These are phyloP conservation scores for Tolypocladium ovalisporum DNA, from an alignment of 2,329 filamentous ascomycete genomes.

Conservation along the genomic window DNA sequence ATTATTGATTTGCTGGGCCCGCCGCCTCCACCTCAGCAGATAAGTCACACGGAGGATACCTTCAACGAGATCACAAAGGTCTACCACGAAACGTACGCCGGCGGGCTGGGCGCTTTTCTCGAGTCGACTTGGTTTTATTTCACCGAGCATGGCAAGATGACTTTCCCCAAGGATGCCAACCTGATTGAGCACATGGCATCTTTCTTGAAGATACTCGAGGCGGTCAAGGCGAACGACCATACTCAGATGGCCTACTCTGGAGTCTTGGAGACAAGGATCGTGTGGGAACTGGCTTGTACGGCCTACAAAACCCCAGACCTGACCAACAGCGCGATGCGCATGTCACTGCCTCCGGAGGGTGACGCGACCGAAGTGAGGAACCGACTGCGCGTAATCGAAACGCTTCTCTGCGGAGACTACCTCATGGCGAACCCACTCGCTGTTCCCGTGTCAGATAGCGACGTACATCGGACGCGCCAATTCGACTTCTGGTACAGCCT, in stretches of 20 bases:
- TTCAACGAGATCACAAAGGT: conserved; percentile 59
- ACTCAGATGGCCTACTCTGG: conserved; percentile 42
- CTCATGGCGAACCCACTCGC: conserved; percentile 47
- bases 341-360: conserved; percentile 38
- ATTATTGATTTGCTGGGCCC: conserved; percentile 54
- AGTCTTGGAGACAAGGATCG: conserved; percentile 44
- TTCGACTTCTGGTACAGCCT: conserved; percentile 76
- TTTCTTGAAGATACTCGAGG: conserved; percentile 46
- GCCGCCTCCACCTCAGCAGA: conserved; percentile 42
- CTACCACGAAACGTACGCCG: conserved; percentile 67
- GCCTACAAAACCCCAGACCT: conserved; percentile 28
- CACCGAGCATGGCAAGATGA: conserved; percentile 29
- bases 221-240: conserved; percentile 36
- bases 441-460: conserved; percentile 35
- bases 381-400: conserved; percentile 65
- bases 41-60: conserved; percentile 37
- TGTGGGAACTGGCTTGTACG: conserved; percentile 48
- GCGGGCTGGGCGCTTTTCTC: conserved; percentile 62
- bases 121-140: conserved; percentile 75
- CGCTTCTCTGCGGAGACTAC: conserved; percentile 62
- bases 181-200: conserved; percentile 57
- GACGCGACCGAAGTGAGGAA: conserved; percentile 54
- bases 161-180: conserved; percentile 39
- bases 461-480: conserved; percentile 48
- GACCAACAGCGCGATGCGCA: conserved; percentile 19